phyloP scores from a whole-genome alignment of 176 grass and related monocot genomes.

The Cocos nucifera region DNA sequence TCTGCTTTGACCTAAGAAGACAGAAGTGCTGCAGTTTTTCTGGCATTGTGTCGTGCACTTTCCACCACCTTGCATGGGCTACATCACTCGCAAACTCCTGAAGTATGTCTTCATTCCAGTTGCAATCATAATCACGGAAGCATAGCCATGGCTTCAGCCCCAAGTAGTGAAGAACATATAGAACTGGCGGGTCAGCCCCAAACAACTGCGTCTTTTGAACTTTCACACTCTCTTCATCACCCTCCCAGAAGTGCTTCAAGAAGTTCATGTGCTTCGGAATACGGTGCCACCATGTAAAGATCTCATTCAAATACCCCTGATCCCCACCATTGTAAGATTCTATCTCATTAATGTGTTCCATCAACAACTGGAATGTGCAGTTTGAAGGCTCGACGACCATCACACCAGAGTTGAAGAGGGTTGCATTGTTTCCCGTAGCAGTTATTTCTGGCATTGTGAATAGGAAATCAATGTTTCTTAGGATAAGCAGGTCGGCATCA shows the following conservation, averaged over 20 bases:
- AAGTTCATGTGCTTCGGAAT: slow-evolving; percentile 36
- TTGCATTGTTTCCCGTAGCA: slow-evolving; percentile 40
- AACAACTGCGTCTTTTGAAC: slow-evolving; percentile 24
- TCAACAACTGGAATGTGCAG: slow-evolving; percentile 61
- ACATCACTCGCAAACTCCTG: slow-evolving; percentile 42
- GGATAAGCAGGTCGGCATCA: slow-evolving; percentile 61
- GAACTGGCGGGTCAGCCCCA: slow-evolving; percentile 15
- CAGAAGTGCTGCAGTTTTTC: slow-evolving; percentile 32
- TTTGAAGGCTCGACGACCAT: slow-evolving; percentile 69
- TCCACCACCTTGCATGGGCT: slow-evolving; percentile 44
- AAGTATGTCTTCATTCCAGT: slow-evolving; percentile 39
- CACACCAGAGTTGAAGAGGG: slow-evolving; percentile 61
- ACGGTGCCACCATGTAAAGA: slow-evolving; percentile 55
- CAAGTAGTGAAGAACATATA: slow-evolving; percentile 53
- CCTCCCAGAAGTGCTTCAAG: slow-evolving; percentile 46
- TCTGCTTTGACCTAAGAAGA: slow-evolving; percentile 11
- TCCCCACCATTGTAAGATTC: slow-evolving; percentile 48
- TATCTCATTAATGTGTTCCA: slow-evolving; percentile 35
- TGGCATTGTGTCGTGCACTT: slow-evolving; percentile 44
- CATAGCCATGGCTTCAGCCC: slow-evolving; percentile 67
- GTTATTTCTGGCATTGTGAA: slow-evolving; percentile 52
- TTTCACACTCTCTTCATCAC: slow-evolving; percentile 11
- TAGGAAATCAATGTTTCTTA: slow-evolving; percentile 51
- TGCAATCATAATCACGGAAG: slow-evolving; percentile 77
- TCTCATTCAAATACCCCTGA: slow-evolving; percentile 48